phyloP scores from a whole-genome alignment of 1,139 yeast genomes.

The Saccharomycopsis crataegensis region DNA sequence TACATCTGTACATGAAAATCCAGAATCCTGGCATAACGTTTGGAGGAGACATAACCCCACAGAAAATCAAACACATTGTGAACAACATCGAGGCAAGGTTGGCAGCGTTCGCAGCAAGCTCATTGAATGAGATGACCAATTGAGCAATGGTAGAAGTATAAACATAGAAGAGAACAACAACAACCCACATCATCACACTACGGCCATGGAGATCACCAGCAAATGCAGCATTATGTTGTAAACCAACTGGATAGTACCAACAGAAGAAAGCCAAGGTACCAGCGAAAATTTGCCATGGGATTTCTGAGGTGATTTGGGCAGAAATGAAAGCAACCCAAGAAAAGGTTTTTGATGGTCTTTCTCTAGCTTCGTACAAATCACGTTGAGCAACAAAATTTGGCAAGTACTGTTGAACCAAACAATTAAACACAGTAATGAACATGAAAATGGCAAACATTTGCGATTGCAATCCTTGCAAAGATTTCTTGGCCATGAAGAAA shows the following conservation, averaged over 20 bases:
- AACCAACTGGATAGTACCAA: conserved; percentile 80
- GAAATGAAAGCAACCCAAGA: conserved; percentile 55
- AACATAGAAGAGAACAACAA: conserved; percentile 46
- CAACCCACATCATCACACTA: conserved; percentile 65
- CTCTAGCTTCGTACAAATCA: conserved; percentile 81
- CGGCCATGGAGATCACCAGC: conserved; percentile 48
- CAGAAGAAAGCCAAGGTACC: conserved; percentile 64
- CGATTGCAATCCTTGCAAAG: conserved; percentile 55
- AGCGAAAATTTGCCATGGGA: conserved; percentile 64
- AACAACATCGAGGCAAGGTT: conserved; percentile 56
- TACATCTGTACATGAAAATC: conserved; percentile 56
- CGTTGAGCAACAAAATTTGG: conserved; percentile 69
- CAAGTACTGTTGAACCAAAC: conserved; percentile 64
- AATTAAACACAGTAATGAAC: conserved; percentile 55
- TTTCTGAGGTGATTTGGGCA: conserved; percentile 63
- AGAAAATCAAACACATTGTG: conserved; percentile 64
- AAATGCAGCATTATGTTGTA: conserved; percentile 45
- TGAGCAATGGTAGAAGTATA: conserved; percentile 63
- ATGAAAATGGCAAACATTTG: conserved; percentile 68
- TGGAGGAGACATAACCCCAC: conserved; percentile 73
- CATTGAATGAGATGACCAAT: conserved; percentile 33
- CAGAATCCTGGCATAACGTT: conserved; percentile 50
- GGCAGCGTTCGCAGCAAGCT: conserved; percentile 61
- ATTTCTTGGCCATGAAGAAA: conserved; percentile 53
- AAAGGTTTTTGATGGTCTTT: conserved; percentile 66